phyloP scores from a whole-genome alignment of 805 yeast genomes.

The Ogataea methanolica region DNA sequence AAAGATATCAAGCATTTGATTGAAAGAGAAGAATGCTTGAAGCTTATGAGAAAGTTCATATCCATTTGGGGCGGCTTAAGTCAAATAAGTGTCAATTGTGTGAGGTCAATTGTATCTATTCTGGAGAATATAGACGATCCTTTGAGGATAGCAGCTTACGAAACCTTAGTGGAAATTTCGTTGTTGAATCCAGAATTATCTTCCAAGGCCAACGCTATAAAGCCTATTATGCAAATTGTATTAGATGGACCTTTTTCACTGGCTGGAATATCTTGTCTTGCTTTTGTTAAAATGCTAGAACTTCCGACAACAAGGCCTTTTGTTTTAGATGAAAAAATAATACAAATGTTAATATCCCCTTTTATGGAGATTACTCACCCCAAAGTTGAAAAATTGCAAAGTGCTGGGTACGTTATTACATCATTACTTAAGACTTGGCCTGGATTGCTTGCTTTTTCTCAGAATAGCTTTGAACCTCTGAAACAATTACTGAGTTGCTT shows the following conservation, averaged over 20 bases:
- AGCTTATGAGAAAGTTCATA: conserved; percentile 58
- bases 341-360: conserved; percentile 60
- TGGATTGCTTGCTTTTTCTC: conserved; percentile 66
- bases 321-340: conserved; percentile 57
- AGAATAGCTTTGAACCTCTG: conserved; percentile 51
- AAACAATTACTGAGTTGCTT: conserved; percentile 58
- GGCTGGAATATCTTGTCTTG: conserved; percentile 39
- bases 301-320: conserved; percentile 46
- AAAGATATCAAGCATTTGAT: conserved; percentile 42
- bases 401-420: conserved; percentile 54
- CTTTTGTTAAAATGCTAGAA: conserved; percentile 55
- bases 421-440: conserved; percentile 65
- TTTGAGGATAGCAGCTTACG: conserved; percentile 45
- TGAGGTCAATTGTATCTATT: conserved; percentile 60
- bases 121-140: conserved; percentile 52
- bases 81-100: conserved; percentile 55
- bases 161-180: conserved; percentile 49
- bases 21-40: conserved; percentile 77
- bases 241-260: conserved; percentile 50
- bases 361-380: conserved; percentile 59
- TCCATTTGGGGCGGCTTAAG: conserved; percentile 49
- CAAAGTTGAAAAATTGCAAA: conserved; percentile 50
- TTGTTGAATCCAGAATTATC: conserved; percentile 40
- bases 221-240: conserved; percentile 40
- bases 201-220: conserved; percentile 40